phyloP scores from a whole-genome alignment of 2,329 filamentous ascomycete genomes.

The Clarireedia homoeocarpa region DNA sequence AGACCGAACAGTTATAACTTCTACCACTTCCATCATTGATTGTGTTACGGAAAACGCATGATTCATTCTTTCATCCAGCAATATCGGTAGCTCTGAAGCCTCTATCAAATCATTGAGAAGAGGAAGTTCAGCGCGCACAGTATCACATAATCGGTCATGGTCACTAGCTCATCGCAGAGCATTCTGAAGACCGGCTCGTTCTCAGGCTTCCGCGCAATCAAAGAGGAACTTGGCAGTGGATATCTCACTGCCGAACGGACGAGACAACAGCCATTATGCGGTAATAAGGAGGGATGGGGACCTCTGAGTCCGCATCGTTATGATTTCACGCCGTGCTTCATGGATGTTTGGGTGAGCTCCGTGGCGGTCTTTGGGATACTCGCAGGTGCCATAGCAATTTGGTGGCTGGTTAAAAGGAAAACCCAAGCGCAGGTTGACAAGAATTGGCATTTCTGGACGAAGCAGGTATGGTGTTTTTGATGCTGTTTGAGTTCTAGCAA shows the following conservation, averaged over 20 bases:
- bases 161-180: constrained; percentile 17
- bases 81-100: constrained; percentile 11
- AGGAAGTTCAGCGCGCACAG: constrained; percentile 10
- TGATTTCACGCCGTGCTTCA: constrained; percentile 95
- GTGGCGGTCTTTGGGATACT: constrained; percentile 76
- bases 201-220: constrained; percentile 44
- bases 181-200: constrained; percentile 47
- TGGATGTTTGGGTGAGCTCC: constrained; percentile 78
- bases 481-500: constrained; percentile 10
- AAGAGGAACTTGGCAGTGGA: constrained; percentile 43
- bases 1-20: background rate
- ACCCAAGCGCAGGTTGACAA: constrained; percentile 61
- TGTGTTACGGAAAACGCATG: constrained; percentile 5
- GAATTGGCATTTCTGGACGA: constrained; percentile 89
- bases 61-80: background rate
- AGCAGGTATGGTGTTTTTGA: constrained; percentile 57
- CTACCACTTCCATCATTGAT: constrained; percentile 5
- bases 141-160: constrained; percentile 14
- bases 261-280: constrained; percentile 63
- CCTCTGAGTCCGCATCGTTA: constrained; percentile 80
- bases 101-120: constrained; percentile 7
- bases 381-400: constrained; percentile 68
- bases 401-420: constrained; percentile 68
- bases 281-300: constrained; percentile 91
- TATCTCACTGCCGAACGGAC: constrained; percentile 46